A percentile compares a stretch with the other conserved stretches of the same genome.
Conservation (phyloP, 2,329 filamentous ascomycete genomes). For the Hypoxylon sp. region DNA sequence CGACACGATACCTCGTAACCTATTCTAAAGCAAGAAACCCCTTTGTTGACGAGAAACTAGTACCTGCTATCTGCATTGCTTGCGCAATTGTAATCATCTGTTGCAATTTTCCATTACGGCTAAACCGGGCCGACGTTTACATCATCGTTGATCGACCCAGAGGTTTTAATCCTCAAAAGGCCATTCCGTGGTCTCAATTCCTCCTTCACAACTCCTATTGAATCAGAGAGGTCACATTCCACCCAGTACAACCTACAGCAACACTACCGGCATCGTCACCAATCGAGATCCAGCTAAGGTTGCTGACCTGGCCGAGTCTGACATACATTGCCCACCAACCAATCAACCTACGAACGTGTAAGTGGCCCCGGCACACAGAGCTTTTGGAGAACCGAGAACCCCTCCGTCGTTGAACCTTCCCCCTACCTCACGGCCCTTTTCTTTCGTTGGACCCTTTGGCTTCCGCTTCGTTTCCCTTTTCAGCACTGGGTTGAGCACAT, state of each 20-base stretch:
- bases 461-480: slow-evolving; percentile 23
- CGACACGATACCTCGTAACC: slow-evolving; percentile 2
- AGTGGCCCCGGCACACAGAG: slow-evolving; percentile 35
- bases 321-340: slow-evolving; percentile 32
- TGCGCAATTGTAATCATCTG: slow-evolving; percentile 27
- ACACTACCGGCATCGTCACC: slow-evolving; percentile 19
- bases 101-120: slow-evolving; percentile 31
- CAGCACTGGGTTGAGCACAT: slow-evolving; percentile 4
- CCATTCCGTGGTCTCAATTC: slow-evolving; percentile 2
- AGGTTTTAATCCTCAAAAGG: slow-evolving; percentile 17
- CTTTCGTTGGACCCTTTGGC: slow-evolving; percentile 26
- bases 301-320: slow-evolving; percentile 38
- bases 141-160: slow-evolving; percentile 36
- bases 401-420: slow-evolving; percentile 31
- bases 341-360: slow-evolving; percentile 40
- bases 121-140: slow-evolving; percentile 33
- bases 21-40: slow-evolving; percentile 10
- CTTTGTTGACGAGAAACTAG: slow-evolving; percentile 29
- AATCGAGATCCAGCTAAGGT: slow-evolving; percentile 38
- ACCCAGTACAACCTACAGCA: slow-evolving; percentile 11
- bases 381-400: slow-evolving; percentile 22
- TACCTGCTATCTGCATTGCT: slow-evolving; percentile 16
- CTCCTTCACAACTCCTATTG: slow-evolving; percentile 7
- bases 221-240: slow-evolving; percentile 4
- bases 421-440: slow-evolving; percentile 5